Conservation (phyloP, 2,329 filamentous ascomycete genomes). For the Coniochaeta sp. region DNA sequence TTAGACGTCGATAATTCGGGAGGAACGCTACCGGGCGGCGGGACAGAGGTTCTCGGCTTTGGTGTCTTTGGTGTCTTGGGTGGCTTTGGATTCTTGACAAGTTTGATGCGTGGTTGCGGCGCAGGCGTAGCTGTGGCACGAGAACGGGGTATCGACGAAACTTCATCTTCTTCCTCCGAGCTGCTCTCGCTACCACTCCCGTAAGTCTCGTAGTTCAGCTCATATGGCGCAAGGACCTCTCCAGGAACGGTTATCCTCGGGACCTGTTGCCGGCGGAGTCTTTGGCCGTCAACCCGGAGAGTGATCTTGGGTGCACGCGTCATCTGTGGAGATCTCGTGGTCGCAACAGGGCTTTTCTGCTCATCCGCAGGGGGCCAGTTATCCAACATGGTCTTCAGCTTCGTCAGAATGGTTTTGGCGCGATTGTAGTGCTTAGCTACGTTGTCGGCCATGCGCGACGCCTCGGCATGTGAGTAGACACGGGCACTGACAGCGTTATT, state of each 20-base stretch:
- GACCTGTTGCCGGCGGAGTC: constrained; percentile 35
- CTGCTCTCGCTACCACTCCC: constrained; percentile 45
- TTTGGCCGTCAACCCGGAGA: constrained; percentile 37
- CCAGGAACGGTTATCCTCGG: constrained; percentile 59
- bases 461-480: constrained; percentile 53
- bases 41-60: constrained; percentile 22
- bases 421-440: constrained; percentile 55
- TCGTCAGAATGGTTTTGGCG: constrained; percentile 49
- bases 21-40: constrained; percentile 7
- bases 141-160: not conserved
- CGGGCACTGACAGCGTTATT: constrained; percentile 47
- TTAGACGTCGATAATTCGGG: constrained; percentile 27
- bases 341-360: constrained; percentile 40
- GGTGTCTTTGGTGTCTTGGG: constrained; percentile 27
- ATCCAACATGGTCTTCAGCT: constrained; percentile 52
- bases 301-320: constrained; percentile 39
- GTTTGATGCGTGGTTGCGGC: constrained; percentile 38
- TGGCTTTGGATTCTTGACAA: constrained; percentile 23
- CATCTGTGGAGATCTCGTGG: constrained; percentile 44
- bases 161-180: constrained; percentile 39
- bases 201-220: constrained; percentile 53
- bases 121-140: constrained; percentile 16
- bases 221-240: constrained; percentile 58
- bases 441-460: constrained; percentile 55
- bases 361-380: constrained; percentile 48